Conservation (phyloP, 495 filamentous ascomycete species). For the Hypoxylon lienhwacheense region DNA sequence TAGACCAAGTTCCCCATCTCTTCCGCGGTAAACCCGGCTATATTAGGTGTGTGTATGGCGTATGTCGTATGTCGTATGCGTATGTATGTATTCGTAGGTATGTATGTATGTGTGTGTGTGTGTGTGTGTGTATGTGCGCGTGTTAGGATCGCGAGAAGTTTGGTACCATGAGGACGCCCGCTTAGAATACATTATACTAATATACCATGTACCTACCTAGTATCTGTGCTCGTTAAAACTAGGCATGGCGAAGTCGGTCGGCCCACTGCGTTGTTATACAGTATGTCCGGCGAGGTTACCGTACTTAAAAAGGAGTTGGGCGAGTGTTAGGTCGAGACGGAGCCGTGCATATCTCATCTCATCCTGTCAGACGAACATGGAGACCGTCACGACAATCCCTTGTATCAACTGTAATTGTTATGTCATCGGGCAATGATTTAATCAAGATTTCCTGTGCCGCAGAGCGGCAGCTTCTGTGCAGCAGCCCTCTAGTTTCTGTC, state of each 20-base stretch:
- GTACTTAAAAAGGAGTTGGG: conserved; percentile 3
- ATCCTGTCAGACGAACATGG: not conserved
- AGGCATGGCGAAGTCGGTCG: conserved; percentile 5
- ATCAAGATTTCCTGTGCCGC: conserved; percentile 27
- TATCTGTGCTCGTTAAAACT: conserved; percentile 2
- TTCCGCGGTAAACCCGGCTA: conserved; percentile 6
- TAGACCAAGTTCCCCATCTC: not conserved
- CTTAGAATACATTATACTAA: no score
- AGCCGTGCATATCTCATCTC: not conserved
- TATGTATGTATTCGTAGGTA: no score
- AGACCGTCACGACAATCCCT: not conserved
- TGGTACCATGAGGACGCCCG: not conserved
- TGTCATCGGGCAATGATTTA: conserved; percentile 23
- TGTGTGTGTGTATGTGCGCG: no score
- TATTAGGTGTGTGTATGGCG: not conserved
- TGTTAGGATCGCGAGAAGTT: no score
- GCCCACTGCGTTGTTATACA: not conserved
- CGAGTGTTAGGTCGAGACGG: not conserved
- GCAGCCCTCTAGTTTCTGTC: conserved; percentile 15
- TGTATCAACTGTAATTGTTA: conserved; percentile 8
- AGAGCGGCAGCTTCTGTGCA: conserved; percentile 17
- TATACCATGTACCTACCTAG: no score
- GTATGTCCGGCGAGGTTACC: not conserved
- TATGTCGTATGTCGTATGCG: no score
- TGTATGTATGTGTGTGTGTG: no score